phyloP scores from a whole-genome alignment of 1,139 yeast species.

The Candida sanyaensis region DNA sequence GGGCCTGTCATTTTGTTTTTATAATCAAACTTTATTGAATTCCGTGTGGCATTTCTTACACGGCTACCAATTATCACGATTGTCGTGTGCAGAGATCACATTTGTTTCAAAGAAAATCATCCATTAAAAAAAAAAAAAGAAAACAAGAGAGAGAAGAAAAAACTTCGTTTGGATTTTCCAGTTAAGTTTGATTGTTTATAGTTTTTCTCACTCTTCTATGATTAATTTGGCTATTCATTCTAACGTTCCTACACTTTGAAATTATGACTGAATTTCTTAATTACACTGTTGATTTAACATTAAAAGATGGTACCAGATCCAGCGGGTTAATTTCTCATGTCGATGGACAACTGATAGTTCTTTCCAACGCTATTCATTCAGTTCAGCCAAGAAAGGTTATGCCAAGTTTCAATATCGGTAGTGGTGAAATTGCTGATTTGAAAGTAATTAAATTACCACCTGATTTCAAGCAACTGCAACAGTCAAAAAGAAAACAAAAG shows the following conservation, averaged over 20 bases:
- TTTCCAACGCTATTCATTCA: constrained; percentile 35
- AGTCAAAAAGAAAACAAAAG: constrained; percentile 18
- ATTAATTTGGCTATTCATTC: too few relatives aligned
- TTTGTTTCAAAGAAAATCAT: too few relatives aligned
- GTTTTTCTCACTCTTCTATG: too few relatives aligned
- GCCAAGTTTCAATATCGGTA: constrained; percentile 28
- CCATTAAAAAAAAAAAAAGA: too few relatives aligned
- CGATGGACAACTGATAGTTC: constrained; percentile 36
- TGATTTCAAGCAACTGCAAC: constrained; percentile 23
- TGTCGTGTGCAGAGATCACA: too few relatives aligned
- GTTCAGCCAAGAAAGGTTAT: constrained; percentile 18
- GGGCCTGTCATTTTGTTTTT: too few relatives aligned
- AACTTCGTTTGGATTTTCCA: too few relatives aligned
- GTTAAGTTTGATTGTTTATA: too few relatives aligned
- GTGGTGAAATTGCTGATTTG: constrained; percentile 45
- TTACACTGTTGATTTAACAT: constrained; percentile 51
- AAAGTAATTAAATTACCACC: constrained; percentile 52
- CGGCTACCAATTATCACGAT: too few relatives aligned
- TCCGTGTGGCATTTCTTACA: too few relatives aligned
- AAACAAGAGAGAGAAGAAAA: too few relatives aligned
- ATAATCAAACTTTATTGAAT: too few relatives aligned
- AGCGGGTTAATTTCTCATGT: constrained; percentile 51
- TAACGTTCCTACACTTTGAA: neutral
- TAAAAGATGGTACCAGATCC: constrained; percentile 47
- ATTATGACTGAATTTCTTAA: constrained; percentile 50